Base-by-base conservation (phyloP, 2,329 filamentous ascomycete genomes). In the Nothomitra cinnamomea region DNA sequence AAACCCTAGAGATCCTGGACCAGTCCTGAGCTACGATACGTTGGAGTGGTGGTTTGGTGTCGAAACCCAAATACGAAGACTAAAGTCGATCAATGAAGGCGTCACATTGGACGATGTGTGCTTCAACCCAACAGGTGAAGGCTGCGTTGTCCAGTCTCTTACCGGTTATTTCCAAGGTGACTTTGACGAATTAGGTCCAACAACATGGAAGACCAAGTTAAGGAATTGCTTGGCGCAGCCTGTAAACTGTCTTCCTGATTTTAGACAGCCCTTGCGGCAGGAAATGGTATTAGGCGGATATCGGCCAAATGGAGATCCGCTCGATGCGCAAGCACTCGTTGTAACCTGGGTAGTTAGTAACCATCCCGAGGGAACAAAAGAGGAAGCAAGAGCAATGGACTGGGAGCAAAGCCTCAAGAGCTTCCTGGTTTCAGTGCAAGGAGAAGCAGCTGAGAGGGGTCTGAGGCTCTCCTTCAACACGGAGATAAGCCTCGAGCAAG, bases 281-380 rank as follows among this genome's bases (percentile, higher is more conserved):
- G 82, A 83, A 57, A 83, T 94, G 70, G 77, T 98, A 3, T 75
- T 98, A 12, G 92, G 92, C 51, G 89, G 87, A 1, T 90, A 83
- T 61, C 75, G 82, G 43, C 67, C 77, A 19, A 74, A 76, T 0
- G 75, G 74, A 0, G 74, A 86, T 59, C 77, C 88, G 24, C 71
- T 82, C 3, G 78, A 92, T 51, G 82, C 90, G 0, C 72, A 80
- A 55, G 88, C 92, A 1, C 77, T 96, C 56, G 84, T 95, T 6
- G 81, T 86, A 3, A 96, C 89, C 0, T 98, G 92, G 92, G 90
- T 98, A 6, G 81, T 98, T 50, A 87, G 83, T 61, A 98, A 96
- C 61, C 77, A 83, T 59, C 74, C 77, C 3, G 87, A 94, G 63
- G 87, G 80, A 8, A 83, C 83, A 2, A 69, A 76, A 25, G 79